Percentiles rank a stretch among this genome's conserved stretches.
These are phyloP conservation scores for Entomortierella lignicola DNA, from an alignment of 192 early-diverging fungal genomes.

Conservation along the genomic window DNA sequence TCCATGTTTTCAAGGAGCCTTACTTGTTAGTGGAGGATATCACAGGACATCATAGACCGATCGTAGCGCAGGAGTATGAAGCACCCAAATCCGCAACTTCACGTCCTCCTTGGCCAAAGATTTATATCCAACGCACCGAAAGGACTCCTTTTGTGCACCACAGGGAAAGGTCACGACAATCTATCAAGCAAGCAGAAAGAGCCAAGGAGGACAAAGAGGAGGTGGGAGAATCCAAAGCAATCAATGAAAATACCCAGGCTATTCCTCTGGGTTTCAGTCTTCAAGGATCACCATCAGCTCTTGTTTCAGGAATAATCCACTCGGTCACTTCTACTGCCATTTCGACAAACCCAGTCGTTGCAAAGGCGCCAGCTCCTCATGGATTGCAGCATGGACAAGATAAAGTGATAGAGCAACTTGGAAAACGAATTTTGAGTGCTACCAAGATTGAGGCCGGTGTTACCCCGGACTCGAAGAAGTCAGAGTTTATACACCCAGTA, in stretches of 20 bases:
- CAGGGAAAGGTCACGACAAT: not conserved
- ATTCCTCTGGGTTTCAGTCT: not conserved
- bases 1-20: conserved; percentile 18
- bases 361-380: not conserved
- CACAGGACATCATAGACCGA: conserved; percentile 19
- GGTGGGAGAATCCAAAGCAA: not conserved
- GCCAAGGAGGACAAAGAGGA: not conserved
- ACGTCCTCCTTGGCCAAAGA: conserved; percentile 17
- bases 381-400: conserved; percentile 8
- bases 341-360: conserved; percentile 18
- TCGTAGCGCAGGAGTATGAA: conserved; percentile 30
- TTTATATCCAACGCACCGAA: conserved; percentile 13
- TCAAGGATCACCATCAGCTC: not conserved
- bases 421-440: conserved; percentile 24
- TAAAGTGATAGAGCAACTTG: conserved; percentile 27
- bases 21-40: conserved; percentile 37
- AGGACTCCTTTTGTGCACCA: conserved; percentile 13
- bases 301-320: conserved; percentile 29
- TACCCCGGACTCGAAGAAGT: conserved; percentile 4
- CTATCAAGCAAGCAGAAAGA: not conserved
- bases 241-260: not conserved
- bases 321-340: conserved; percentile 26
- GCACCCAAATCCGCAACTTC: not conserved
- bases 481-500: conserved; percentile 18
- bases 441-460: conserved; percentile 16